Percentiles rank a stretch among this genome's conserved stretches.
Conservation (phyloP, 805 yeast species). For the Blastobotrys americana region DNA sequence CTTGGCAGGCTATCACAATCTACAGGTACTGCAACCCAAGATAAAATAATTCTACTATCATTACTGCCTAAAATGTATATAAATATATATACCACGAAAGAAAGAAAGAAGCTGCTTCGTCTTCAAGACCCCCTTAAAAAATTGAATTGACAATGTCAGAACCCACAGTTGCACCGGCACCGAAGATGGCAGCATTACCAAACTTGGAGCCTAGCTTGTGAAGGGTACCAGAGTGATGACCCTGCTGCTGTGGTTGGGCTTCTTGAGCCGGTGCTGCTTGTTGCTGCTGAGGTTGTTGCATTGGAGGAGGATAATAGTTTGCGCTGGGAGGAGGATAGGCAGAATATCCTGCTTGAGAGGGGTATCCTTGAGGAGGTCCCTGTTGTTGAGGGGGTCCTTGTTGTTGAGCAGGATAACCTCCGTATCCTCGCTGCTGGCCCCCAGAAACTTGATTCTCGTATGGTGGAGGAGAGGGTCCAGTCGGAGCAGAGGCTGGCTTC, state of each 20-base stretch:
- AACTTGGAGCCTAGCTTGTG: slow-evolving; percentile 70
- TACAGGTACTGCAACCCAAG: too few relatives aligned
- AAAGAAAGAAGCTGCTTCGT: too few relatives aligned
- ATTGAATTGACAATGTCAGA: slow-evolving; percentile 52
- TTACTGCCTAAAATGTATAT: too few relatives aligned
- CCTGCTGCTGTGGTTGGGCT: slow-evolving; percentile 16
- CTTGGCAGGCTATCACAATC: too few relatives aligned
- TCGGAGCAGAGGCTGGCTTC: slow-evolving; percentile 19
- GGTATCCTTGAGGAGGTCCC: slow-evolving; percentile 19
- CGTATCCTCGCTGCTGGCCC: background rate
- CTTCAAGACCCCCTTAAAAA: too few relatives aligned
- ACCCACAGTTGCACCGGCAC: slow-evolving; percentile 95
- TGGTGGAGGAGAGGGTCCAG: slow-evolving; percentile 9
- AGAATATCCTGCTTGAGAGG: background rate
- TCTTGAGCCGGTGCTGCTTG: slow-evolving; percentile 15
- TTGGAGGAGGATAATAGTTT: slow-evolving; percentile 35
- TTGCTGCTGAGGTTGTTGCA: slow-evolving; percentile 22
- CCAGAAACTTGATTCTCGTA: slow-evolving; percentile 3
- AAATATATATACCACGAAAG: too few relatives aligned
- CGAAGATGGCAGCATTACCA: slow-evolving; percentile 90
- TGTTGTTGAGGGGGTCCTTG: slow-evolving; percentile 12
- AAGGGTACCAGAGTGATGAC: slow-evolving; percentile 11
- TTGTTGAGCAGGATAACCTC: slow-evolving; percentile 4
- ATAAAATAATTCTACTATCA: too few relatives aligned
- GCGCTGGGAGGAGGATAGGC: slow-evolving; percentile 50